phyloP scores from a whole-genome alignment of 345 rosid species.

The Melaleuca alternifolia region DNA sequence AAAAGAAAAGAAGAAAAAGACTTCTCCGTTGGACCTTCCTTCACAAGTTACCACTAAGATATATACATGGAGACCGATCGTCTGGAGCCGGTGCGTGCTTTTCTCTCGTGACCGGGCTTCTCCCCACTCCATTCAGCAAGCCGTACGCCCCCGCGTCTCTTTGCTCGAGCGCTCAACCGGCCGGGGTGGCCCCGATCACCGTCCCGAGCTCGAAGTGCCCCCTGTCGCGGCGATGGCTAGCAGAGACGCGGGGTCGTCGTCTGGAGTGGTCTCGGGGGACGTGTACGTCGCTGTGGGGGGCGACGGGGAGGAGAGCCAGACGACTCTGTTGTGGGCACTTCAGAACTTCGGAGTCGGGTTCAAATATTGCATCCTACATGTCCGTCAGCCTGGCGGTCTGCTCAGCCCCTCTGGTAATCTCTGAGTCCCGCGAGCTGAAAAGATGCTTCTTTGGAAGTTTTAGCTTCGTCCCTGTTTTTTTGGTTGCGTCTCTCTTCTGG shows the following conservation, averaged over 20 bases:
- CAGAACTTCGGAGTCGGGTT: not conserved
- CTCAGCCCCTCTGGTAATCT: not conserved
- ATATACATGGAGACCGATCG: not conserved
- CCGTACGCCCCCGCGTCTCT: not conserved
- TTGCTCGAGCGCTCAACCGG: not conserved
- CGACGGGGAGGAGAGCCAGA: not conserved
- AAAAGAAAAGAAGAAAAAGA: not conserved
- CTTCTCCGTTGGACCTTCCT: not conserved
- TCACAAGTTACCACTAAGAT: not conserved
- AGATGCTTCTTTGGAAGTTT: not conserved
- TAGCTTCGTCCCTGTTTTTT: not conserved
- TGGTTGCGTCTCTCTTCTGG: not conserved
- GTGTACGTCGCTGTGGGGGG: conserved; percentile 3
- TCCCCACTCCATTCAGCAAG: not conserved
- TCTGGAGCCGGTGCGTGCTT: not conserved
- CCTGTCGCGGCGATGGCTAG: not conserved
- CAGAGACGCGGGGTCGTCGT: not conserved
- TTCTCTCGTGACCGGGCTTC: not conserved
- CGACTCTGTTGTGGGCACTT: conserved; percentile 1
- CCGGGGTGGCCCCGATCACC: not conserved
- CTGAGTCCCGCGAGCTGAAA: not conserved
- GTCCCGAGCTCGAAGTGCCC: not conserved
- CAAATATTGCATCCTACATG: not conserved
- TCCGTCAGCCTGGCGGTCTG: not conserved
- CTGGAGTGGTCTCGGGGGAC: not conserved